Evolutionary conservation across 2,329 filamentous ascomycete species (phyloP).

Genomic region (Biscogniauxia mediterranea): DNA sequence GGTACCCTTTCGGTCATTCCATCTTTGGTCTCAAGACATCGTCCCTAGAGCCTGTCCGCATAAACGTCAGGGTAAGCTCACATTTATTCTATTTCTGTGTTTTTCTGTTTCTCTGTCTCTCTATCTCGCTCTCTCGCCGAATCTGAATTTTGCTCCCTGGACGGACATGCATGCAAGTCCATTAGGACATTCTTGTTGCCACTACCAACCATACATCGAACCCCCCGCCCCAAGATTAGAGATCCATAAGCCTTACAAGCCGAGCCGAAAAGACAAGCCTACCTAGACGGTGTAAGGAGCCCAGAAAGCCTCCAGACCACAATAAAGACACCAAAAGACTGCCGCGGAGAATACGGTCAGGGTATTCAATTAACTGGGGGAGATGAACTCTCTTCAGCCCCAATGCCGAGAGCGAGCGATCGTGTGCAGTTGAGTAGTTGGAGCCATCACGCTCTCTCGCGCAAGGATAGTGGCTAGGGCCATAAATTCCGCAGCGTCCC

Average conservation of each 20-base stretch:
- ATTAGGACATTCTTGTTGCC: neutral
- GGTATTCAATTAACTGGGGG: neutral
- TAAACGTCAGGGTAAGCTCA: neutral
- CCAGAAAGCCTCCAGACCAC: neutral
- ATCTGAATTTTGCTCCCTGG: neutral
- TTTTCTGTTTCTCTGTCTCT: neutral
- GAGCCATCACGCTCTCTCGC: conserved; percentile 6
- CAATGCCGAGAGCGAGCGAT: neutral
- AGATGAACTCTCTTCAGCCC: neutral
- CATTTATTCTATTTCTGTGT: neutral
- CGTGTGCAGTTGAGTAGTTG: conserved; percentile 4
- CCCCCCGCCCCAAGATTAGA: neutral
- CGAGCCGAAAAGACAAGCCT: neutral
- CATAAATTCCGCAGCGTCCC: conserved; percentile 9
- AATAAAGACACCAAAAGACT: neutral
- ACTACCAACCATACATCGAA: neutral
- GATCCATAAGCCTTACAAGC: neutral
- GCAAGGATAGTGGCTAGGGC: conserved; percentile 4
- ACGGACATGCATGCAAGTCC: neutral
- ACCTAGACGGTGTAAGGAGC: neutral
- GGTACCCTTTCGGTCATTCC: conserved; percentile 1
- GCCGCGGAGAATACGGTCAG: neutral
- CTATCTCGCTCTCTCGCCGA: neutral
- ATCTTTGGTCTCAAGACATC: neutral
- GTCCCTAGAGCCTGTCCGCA: neutral